Percentiles rank a stretch among this genome's conserved stretches.
These are phyloP conservation scores for Tricholoma terreum DNA, from an alignment of 768 basidiomycete genomes.

Conservation along the genomic window DNA sequence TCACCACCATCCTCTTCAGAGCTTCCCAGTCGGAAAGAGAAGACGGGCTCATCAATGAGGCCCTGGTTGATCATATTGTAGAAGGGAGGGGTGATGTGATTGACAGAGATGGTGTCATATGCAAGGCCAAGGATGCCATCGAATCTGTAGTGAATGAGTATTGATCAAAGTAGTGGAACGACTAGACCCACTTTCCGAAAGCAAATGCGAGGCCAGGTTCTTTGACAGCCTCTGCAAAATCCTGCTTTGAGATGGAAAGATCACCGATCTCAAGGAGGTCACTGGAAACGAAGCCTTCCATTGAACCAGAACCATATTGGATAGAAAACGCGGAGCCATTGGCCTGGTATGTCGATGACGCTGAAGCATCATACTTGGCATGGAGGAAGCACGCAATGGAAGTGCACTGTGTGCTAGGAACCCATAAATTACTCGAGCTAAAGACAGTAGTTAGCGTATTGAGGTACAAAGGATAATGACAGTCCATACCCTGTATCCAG, in stretches of 20 bases:
- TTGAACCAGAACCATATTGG: slow-evolving; percentile 92
- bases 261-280: slow-evolving; percentile 84
- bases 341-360: slow-evolving; percentile 82
- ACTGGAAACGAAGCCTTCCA: slow-evolving; percentile 93
- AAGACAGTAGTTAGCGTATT: slow-evolving; percentile 7
- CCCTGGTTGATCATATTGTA: slow-evolving; percentile 86
- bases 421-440: slow-evolving; percentile 93
- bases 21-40: slow-evolving; percentile 89
- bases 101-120: slow-evolving; percentile 95
- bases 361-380: slow-evolving; percentile 77
- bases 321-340: slow-evolving; percentile 91
- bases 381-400: slow-evolving; percentile 96
- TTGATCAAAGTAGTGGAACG: neutral
- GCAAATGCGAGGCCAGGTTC: slow-evolving; percentile 98
- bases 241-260: slow-evolving; percentile 64
- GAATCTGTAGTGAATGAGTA: slow-evolving; percentile 49
- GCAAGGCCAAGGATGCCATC: slow-evolving; percentile 94
- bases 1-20: slow-evolving; percentile 90
- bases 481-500: slow-evolving; percentile 78
- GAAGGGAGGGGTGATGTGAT: slow-evolving; percentile 90
- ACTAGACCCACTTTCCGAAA: slow-evolving; percentile 75
- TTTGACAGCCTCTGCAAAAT: slow-evolving; percentile 94
- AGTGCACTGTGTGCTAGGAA: slow-evolving; percentile 76
- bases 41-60: slow-evolving; percentile 82
- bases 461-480: neutral